Evolutionary conservation across 768 basidiomycete species (phyloP).

Genomic region (Kwoniella mangroviensis): DNA sequence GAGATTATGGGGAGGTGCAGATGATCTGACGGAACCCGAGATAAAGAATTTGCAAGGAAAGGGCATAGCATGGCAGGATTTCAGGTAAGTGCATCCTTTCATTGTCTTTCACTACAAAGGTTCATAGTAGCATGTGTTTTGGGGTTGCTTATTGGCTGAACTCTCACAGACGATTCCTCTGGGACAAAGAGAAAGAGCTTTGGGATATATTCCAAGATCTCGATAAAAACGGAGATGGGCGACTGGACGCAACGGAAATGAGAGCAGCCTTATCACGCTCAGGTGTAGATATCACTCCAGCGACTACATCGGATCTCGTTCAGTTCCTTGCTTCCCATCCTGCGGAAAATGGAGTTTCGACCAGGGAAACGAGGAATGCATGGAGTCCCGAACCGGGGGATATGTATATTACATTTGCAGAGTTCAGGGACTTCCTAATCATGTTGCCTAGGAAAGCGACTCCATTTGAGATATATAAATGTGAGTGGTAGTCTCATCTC

Average conservation of each 20-base stretch:
- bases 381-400: conserved; percentile 60
- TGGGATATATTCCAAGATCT: conserved; percentile 92
- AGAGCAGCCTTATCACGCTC: conserved; percentile 70
- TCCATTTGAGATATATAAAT: conserved; percentile 76
- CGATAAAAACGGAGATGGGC: conserved; percentile 86
- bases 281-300: conserved; percentile 72
- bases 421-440: conserved; percentile 88
- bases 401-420: conserved; percentile 73
- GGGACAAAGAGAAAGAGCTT: conserved; percentile 65
- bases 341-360: conserved; percentile 10
- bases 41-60: conserved; percentile 45
- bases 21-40: conserved; percentile 48
- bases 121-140: too few relatives aligned
- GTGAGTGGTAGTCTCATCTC: conserved; percentile 52
- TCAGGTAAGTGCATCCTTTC: conserved; percentile 54
- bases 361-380: conserved; percentile 7
- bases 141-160: too few relatives aligned
- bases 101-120: conserved; percentile 27
- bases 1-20: conserved; percentile 55
- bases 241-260: conserved; percentile 71
- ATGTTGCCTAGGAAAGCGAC: conserved; percentile 81
- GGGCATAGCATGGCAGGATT: conserved; percentile 56
- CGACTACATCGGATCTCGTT: conserved; percentile 81
- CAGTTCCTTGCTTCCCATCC: conserved; percentile 70
- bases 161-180: conserved; percentile 56